Conservation (phyloP, 441 rosid genomes). For the Adansonia grandidieri region DNA sequence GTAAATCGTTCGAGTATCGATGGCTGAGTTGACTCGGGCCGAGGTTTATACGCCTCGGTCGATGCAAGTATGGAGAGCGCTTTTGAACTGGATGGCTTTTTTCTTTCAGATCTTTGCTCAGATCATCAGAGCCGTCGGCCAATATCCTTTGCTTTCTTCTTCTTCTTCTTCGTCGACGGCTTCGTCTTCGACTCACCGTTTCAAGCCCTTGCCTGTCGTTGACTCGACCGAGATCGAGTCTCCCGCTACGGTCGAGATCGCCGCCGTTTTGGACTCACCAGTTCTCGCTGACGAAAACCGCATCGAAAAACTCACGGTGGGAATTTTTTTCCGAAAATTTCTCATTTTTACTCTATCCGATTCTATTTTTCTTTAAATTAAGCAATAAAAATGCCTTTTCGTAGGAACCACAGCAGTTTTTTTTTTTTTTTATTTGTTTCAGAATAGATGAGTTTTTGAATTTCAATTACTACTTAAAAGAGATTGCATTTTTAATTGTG, state of each 20-base stretch:
- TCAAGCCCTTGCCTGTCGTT: slow-evolving; percentile 69
- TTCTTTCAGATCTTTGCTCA: slow-evolving; percentile 79
- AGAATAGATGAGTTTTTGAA: background rate
- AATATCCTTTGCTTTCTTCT: slow-evolving; percentile 67
- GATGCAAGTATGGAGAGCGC: slow-evolving; percentile 63
- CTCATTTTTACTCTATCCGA: background rate
- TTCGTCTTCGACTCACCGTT: slow-evolving; percentile 50
- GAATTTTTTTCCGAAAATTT: background rate
- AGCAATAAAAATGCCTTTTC: background rate
- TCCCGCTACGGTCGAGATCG: slow-evolving; percentile 53
- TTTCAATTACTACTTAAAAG: background rate
- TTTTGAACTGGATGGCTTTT: slow-evolving; percentile 74
- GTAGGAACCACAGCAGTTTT: background rate
- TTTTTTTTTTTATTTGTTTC: too few relatives aligned
- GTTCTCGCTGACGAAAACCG: slow-evolving; percentile 22
- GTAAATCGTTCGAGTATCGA: slow-evolving; percentile 24
- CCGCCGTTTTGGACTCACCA: slow-evolving; percentile 31
- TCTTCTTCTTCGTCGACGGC: slow-evolving; percentile 31
- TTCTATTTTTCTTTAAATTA: background rate
- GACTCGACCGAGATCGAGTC: slow-evolving; percentile 60
- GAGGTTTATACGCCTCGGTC: slow-evolving; percentile 71
- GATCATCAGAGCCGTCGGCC: slow-evolving; percentile 71
- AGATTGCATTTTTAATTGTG: too few relatives aligned
- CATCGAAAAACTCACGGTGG: slow-evolving; percentile 63
- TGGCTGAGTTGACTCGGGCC: slow-evolving; percentile 92